Percentiles rank a stretch among this genome's conserved stretches.
Conservation (phyloP, 192 early-diverging fungal species). For the Spizellomyces punctatus region DNA sequence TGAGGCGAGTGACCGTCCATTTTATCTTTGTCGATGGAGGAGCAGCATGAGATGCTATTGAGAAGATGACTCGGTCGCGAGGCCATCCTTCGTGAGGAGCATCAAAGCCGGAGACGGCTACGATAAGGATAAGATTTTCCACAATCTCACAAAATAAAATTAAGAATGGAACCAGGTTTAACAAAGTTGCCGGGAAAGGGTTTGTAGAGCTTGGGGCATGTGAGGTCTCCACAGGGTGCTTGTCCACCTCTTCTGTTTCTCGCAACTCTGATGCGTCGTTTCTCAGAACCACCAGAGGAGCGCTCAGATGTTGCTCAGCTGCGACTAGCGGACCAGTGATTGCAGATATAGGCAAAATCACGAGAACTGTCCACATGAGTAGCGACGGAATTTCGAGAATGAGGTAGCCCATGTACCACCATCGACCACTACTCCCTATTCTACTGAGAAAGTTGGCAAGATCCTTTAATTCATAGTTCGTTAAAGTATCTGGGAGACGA, state of each 20-base stretch:
- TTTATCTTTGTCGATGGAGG: neutral
- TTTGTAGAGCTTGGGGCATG: neutral
- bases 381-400: conserved; percentile 4
- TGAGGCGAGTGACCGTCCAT: conserved; percentile 9
- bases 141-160: neutral
- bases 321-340: conserved; percentile 10
- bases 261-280: neutral
- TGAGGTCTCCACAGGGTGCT: neutral
- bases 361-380: conserved; percentile 13
- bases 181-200: neutral
- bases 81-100: neutral
- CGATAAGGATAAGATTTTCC: neutral
- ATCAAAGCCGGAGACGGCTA: neutral
- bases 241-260: too few relatives aligned
- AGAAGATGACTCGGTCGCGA: neutral
- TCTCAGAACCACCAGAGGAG: neutral
- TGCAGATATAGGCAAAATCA: conserved; percentile 5
- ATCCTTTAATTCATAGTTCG: neutral
- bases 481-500: neutral
- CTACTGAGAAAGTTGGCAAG: neutral
- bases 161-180: neutral
- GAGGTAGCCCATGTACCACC: conserved; percentile 7
- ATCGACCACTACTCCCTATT: neutral
- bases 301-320: conserved; percentile 5
- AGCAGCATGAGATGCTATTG: neutral